These are phyloP conservation scores for Hypomontagnella monticulosa DNA, from an alignment of 495 filamentous ascomycete genomes.

Conservation along the genomic window DNA sequence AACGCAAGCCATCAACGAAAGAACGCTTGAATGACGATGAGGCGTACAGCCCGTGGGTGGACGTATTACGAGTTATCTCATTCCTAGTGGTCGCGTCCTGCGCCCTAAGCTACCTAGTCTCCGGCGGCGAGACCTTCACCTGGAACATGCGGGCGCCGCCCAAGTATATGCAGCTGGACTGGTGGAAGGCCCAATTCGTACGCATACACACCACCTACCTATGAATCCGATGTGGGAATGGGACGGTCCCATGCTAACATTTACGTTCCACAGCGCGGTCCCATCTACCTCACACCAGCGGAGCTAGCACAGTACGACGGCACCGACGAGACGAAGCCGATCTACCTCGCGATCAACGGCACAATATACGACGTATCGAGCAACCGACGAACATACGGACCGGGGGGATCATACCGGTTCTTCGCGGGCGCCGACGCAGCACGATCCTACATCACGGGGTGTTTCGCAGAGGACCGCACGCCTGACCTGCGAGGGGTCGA, in stretches of 20 bases:
- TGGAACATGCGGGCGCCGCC: constrained; percentile 68
- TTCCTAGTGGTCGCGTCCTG: constrained; percentile 74
- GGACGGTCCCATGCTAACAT: background rate
- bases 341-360: constrained; percentile 94
- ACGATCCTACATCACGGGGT: constrained; percentile 95
- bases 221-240: background rate
- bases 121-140: constrained; percentile 69
- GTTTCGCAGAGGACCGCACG: constrained; percentile 86
- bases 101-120: constrained; percentile 83
- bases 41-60: constrained; percentile 61
- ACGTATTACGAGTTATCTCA: constrained; percentile 77
- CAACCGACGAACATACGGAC: constrained; percentile 81
- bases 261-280: constrained; percentile 45
- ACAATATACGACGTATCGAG: constrained; percentile 92
- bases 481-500: constrained; percentile 86
- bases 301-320: constrained; percentile 83
- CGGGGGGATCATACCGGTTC: constrained; percentile 86
- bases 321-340: constrained; percentile 73
- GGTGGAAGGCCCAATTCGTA: constrained; percentile 72
- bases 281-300: constrained; percentile 71
- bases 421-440: constrained; percentile 90
- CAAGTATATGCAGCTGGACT: constrained; percentile 69
- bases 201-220: constrained; percentile 9
- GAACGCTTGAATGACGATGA: constrained; percentile 56
- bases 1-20: constrained; percentile 37